Evolutionary conservation across 495 filamentous ascomycete genomes (phyloP), one percentile per base, ranked within the genome.

Genomic region (Podospora sp.): DNA sequence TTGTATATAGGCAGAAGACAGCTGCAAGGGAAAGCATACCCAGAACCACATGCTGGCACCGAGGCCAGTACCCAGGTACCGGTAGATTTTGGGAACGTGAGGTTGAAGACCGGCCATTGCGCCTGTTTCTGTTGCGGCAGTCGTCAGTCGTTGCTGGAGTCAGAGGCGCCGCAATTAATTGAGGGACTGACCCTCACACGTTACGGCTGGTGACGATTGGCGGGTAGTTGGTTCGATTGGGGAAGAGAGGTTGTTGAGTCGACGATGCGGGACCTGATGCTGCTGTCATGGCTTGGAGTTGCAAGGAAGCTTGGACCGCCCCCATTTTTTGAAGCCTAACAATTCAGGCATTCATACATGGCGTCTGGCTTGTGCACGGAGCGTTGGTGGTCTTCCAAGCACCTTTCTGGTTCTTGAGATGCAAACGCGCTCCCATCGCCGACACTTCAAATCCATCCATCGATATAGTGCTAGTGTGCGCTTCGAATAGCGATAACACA

Each of bases 31-130:
- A 18, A 29, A 49, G 73, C 91, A 73, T 86, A 99, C 95, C 79
- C 93, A 98, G 82, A 98, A 98, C 95, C 95, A 99, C 96, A 98
- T 99, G 82, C 89, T 91, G 22, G 95, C 95, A 67, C 93, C 92
- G 59, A 99, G 81, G 62, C 88, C 90, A 27, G 92, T 97, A 52
- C 91, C 95, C 51, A 89, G 83, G 76, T 91, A 90, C 73, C 92
- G 86, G 81, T 98, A 96, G 73, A 97, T 74, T 62, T 87, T 89
- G 62, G 35, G 65, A 65, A 72, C 69, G 36, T 66, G 69, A 59
- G 69, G 69, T 61, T 68, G 49, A n/a, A 62, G 29, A 65, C 64
- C 68, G n/a, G 71, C 71, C 73, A 75, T 75, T 72, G 73, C 64
- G 71, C 56, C 22, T 60, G 69, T 67, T 25, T 51, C 53, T 71